Evolutionary conservation across 805 yeast genomes (phyloP), one percentile per base, ranked within the genome.

Genomic region (Wickerhamomyces chaumierensis): DNA sequence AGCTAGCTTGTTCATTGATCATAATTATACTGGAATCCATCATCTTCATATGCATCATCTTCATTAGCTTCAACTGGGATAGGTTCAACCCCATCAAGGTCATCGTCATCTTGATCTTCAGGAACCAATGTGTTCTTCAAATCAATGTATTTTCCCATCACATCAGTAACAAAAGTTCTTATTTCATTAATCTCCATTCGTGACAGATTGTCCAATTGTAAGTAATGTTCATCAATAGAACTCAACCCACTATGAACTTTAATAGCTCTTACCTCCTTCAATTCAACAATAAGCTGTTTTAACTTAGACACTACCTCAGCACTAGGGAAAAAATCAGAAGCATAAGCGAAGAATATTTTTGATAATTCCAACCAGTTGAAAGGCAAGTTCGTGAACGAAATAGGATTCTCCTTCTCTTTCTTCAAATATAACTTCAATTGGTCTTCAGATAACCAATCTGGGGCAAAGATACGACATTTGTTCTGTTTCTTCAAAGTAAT

Each of bases 291-390:
- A 14, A 77, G 56, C 3, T 83, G 71, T 36, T 92, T 63, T 19
- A 90, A 58, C 41, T 71, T 78, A 49, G 82, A 83, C 0, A 82
- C 69, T 1, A 86, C 79, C 43, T 81, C 90, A 4, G 8, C 5
- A 12, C 18, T 31, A 13, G 66, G 62, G 39, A 87, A 63, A 56
- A 92, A 97, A 48, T 88, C 95, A 0, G 80, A 49, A 2, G 95
- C 95, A 33, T 66, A 66, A 3, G 56, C 56, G 35, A 90, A 65
- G 36, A 90, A 61, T 12, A 81, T 67, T 47, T 81, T 83, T 4
- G 90, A 73, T 1, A 81, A 53, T 37, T 90, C 95, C 18, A 87
- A 63, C 98, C 98, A 92, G 54, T 80, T 75, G 77, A 81, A 79
- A 0, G 97, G 97, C 36, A 90, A 59, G 7, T 66, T 60, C 39